Percentiles rank a stretch among this genome's conserved stretches.
Conservation (phyloP, 495 filamentous ascomycete species). For the Penicillium salamii region DNA sequence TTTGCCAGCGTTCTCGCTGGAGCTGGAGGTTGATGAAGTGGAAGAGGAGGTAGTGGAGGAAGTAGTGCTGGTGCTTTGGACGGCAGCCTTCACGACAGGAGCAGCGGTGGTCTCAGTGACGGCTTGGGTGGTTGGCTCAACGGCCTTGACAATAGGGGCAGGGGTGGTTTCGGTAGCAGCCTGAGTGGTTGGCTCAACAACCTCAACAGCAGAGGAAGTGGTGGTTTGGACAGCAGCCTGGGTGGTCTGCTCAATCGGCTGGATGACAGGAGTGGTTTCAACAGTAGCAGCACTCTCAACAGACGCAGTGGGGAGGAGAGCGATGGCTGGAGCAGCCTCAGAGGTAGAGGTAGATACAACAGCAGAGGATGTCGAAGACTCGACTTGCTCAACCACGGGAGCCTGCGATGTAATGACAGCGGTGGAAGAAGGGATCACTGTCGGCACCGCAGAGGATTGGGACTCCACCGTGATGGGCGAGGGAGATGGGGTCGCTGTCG, state of each 20-base stretch:
- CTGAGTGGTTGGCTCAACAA: slow-evolving; percentile 2
- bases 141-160: slow-evolving; percentile 6
- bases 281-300: slow-evolving; percentile 9
- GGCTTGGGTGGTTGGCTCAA: neutral
- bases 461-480: neutral
- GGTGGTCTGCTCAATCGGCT: slow-evolving; percentile 4
- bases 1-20: slow-evolving; percentile 24
- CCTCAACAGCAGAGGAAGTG: slow-evolving; percentile 2
- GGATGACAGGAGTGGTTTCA: slow-evolving; percentile 4
- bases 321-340: neutral
- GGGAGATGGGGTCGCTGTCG: slow-evolving; percentile 5
- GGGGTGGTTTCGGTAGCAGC: slow-evolving; percentile 11
- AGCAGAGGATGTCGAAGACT: neutral
- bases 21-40: slow-evolving; percentile 5
- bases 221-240: neutral
- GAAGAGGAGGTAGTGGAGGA: slow-evolving; percentile 12
- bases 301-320: slow-evolving; percentile 6
- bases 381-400: neutral
- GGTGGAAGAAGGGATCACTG: neutral
- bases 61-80: slow-evolving; percentile 9
- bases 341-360: slow-evolving; percentile 5
- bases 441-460: slow-evolving; percentile 1
- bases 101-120: slow-evolving; percentile 9
- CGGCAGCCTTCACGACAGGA: neutral
- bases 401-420: neutral